Evolutionary conservation across 805 yeast species (phyloP).

Genomic region (Kazachstania psychrophila): DNA sequence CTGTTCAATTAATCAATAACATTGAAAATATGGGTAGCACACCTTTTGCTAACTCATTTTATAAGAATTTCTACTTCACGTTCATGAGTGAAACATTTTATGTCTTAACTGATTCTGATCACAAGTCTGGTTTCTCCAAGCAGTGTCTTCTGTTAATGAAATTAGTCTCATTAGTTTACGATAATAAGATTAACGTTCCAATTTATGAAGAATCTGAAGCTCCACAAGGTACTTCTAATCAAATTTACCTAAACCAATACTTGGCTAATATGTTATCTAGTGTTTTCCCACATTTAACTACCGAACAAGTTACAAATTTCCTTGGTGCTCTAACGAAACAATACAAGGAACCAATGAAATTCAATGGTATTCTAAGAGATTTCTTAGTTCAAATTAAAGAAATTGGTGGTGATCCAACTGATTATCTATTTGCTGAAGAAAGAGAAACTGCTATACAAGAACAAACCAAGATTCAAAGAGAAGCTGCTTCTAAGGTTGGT

Average conservation of each 20-base stretch:
- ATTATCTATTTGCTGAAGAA: slow-evolving; percentile 90
- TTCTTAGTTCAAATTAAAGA: slow-evolving; percentile 94
- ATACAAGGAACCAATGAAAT: slow-evolving; percentile 64
- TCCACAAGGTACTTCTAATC: slow-evolving; percentile 76
- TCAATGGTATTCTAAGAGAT: slow-evolving; percentile 82
- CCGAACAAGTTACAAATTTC: slow-evolving; percentile 74
- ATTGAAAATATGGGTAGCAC: slow-evolving; percentile 65
- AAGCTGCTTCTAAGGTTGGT: slow-evolving; percentile 78
- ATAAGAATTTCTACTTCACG: slow-evolving; percentile 78
- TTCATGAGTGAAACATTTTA: slow-evolving; percentile 86
- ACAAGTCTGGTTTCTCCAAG: slow-evolving; percentile 86
- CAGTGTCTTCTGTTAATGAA: slow-evolving; percentile 81
- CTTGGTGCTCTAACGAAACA: slow-evolving; percentile 65
- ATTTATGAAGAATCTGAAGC: slow-evolving; percentile 74
- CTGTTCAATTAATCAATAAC: slow-evolving; percentile 74
- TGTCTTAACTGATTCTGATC: slow-evolving; percentile 94
- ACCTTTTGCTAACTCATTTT: slow-evolving; percentile 76
- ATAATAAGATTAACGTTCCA: slow-evolving; percentile 64
- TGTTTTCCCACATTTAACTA: slow-evolving; percentile 89
- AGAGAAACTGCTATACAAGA: slow-evolving; percentile 68
- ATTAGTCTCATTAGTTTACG: slow-evolving; percentile 74
- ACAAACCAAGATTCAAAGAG: slow-evolving; percentile 59
- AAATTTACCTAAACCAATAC: slow-evolving; percentile 68
- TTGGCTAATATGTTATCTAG: slow-evolving; percentile 69
- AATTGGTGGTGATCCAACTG: slow-evolving; percentile 91